Base-by-base conservation (phyloP, 495 filamentous ascomycete species). In the Neurospora sp. region DNA sequence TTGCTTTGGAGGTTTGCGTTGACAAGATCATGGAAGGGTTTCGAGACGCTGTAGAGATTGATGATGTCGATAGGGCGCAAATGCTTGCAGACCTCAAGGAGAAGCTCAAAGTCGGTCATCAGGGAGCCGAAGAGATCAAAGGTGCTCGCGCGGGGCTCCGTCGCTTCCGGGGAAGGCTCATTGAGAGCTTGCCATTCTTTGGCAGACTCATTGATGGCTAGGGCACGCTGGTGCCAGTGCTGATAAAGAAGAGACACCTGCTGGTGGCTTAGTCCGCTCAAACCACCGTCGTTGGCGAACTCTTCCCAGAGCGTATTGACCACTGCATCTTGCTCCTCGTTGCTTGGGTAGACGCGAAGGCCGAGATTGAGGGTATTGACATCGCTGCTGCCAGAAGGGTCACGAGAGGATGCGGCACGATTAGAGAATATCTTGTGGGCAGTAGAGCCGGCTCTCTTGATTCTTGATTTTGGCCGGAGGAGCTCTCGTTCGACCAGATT, bases 21-120 rank as follows among this genome's bases (percentile, higher is more conserved):
- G 73, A 90, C 72, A 59, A 86, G 79, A 11, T 74, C 48, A 76
- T 91, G 85, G 78, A 91, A 91, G 46, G 80, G 76, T 70, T 83
- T 86, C 73, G 84, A 87, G 70, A 89, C 85, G 74, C 86, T 78
- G 79, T 89, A 90, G 20, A 92, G 83, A 20, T 79, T 80, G 70
- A 91, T 61, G 16, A 92, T 78, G 53, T 88, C 84, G 5, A 80
- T 71, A 4, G 87, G 75, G 11, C 76, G 72, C 68, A 92, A 85
- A 46, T 84, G 79, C 68, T 82, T 83, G 71, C 84, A 82, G 31
- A 91, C 73, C 71, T 83, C 81, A 37, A 88, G 76, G 68, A 83
- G 73, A 5, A 92, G 76, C 38, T 89, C 87, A 14, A 82, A 78
- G 71, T 83, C 78, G 8, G 78, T 75, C 40, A 85, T 72, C 27